These are phyloP conservation scores for Mucor plumbeus DNA, from an alignment of 371 early-diverging fungal genomes.

Conservation along the genomic window DNA sequence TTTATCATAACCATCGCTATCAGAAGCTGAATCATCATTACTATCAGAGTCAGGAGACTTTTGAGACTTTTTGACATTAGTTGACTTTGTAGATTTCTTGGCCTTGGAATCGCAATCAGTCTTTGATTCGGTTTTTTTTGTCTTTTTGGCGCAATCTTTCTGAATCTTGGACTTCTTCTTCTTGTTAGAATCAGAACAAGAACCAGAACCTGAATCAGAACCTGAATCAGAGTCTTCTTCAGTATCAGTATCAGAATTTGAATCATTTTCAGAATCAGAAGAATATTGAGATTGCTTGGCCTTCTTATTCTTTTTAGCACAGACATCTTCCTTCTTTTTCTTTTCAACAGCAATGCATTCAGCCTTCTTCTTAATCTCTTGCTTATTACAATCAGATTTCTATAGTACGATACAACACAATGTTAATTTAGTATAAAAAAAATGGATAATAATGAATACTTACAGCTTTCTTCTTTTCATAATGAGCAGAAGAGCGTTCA, in stretches of 20 bases:
- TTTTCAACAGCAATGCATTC: conserved; percentile 11
- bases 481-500: conserved; percentile 22
- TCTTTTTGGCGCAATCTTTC: not conserved
- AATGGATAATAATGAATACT: not conserved
- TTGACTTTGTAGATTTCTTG: not conserved
- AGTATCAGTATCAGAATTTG: conserved; percentile 2
- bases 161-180: not conserved
- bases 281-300: not conserved
- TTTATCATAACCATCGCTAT: not conserved
- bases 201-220: not conserved
- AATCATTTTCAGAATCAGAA: conserved; percentile 12
- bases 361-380: conserved; percentile 21
- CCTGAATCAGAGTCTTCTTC: not conserved
- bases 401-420: not conserved
- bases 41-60: conserved; percentile 14
- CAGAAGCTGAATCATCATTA: conserved; percentile 7
- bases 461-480: conserved; percentile 27
- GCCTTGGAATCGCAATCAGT: conserved; percentile 2
- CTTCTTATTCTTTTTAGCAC: conserved; percentile 16
- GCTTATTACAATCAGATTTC: conserved; percentile 27
- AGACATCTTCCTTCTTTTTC: conserved; percentile 14
- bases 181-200: not conserved
- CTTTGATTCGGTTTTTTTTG: conserved; percentile 9
- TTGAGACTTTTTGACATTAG: conserved; percentile 8
- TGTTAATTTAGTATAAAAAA: not conserved